phyloP scores from a whole-genome alignment of 805 yeast genomes.

The Lipomyces mesembrius region DNA sequence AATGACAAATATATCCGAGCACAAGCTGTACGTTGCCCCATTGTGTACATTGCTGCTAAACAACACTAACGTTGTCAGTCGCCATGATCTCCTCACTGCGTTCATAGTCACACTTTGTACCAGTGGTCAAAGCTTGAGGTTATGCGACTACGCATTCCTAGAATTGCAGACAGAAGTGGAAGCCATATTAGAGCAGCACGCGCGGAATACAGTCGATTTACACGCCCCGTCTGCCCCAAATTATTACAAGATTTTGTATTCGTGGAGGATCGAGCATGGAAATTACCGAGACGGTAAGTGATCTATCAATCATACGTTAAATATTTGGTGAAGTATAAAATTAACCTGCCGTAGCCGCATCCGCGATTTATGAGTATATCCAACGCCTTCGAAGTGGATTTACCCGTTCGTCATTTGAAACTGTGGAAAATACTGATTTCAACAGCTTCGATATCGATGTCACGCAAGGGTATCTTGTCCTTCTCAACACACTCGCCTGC shows the following conservation, averaged over 20 bases:
- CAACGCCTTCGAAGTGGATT: conserved; percentile 39
- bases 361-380: conserved; percentile 48
- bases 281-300: conserved; percentile 53
- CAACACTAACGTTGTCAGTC: conserved; percentile 13
- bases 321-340: too few species aligned
- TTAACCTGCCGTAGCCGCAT: conserved; percentile 42
- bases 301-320: neutral
- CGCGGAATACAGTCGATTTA: conserved; percentile 44
- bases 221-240: conserved; percentile 45
- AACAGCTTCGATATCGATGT: conserved; percentile 34
- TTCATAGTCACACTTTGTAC: conserved; percentile 51
- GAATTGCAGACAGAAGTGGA: conserved; percentile 53
- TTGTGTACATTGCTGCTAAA: neutral
- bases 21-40: conserved; percentile 7
- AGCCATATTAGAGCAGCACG: conserved; percentile 47
- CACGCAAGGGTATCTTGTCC: conserved; percentile 33
- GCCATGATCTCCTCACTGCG: conserved; percentile 42
- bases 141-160: conserved; percentile 52
- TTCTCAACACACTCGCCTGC: conserved; percentile 37
- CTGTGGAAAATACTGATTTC: conserved; percentile 19
- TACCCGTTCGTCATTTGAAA: conserved; percentile 9
- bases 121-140: conserved; percentile 48
- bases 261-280: conserved; percentile 57
- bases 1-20: conserved; percentile 13
- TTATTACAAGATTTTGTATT: conserved; percentile 56